Conservation (phyloP, 139 green algal species). For the Chlamydomonas asymmetrica region DNA sequence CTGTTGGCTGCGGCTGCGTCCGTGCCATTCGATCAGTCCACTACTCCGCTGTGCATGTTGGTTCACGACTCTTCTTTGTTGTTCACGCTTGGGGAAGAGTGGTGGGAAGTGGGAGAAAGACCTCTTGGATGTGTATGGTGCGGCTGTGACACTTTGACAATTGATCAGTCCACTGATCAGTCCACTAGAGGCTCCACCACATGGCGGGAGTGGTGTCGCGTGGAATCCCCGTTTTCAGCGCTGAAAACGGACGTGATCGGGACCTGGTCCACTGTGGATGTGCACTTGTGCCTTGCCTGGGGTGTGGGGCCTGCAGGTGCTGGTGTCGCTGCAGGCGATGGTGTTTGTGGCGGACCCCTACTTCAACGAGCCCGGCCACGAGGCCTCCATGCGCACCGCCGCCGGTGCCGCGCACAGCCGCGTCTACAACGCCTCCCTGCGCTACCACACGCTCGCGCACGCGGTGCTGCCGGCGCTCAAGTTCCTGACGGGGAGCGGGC, state of each 20-base stretch:
- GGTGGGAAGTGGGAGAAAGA: neutral
- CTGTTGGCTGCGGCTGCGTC: no score
- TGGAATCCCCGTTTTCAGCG: neutral
- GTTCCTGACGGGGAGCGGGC: neutral
- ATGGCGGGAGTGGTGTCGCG: neutral
- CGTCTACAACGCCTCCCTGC: constrained; percentile 10
- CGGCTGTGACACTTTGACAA: no score
- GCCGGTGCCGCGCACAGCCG: neutral
- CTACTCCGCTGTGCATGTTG: no score
- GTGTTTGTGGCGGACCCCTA: constrained; percentile 53
- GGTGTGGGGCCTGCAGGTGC: constrained; percentile 24
- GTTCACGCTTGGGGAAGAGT: neutral
- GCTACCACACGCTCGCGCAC: constrained; percentile 27
- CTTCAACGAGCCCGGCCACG: constrained; percentile 19
- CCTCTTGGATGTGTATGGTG: no score
- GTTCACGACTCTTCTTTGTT: no score
- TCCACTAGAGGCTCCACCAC: no score
- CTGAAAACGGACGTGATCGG: neutral
- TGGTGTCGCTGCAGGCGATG: constrained; percentile 47
- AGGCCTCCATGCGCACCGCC: neutral
- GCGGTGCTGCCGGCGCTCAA: constrained; percentile 19
- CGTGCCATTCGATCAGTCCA: no score
- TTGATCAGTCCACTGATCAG: no score
- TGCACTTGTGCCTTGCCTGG: neutral
- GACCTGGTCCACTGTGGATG: neutral